Percentiles rank a stretch among this genome's conserved stretches.
These are phyloP conservation scores for Rachicladosporium sp. DNA, from an alignment of 2,329 filamentous ascomycete species.

Conservation along the genomic window DNA sequence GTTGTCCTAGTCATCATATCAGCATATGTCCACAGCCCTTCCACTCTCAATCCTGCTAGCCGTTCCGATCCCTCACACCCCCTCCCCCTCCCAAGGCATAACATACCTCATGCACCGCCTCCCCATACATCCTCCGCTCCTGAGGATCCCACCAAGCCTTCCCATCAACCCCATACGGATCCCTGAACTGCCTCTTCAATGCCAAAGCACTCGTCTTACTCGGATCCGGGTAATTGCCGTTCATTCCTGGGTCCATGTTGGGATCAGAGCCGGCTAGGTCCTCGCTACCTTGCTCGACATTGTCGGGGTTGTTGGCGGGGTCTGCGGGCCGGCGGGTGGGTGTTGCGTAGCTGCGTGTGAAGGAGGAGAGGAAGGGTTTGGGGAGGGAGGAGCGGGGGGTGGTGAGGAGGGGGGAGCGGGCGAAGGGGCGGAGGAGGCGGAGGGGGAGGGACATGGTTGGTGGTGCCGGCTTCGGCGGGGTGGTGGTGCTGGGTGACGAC, in stretches of 20 bases:
- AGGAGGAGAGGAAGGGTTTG: slow-evolving; percentile 12
- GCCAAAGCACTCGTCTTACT: slow-evolving; percentile 34
- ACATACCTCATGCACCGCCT: slow-evolving; percentile 68
- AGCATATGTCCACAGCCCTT: slow-evolving; percentile 1
- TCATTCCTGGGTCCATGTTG: slow-evolving; percentile 40
- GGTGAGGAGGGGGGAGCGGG: no score
- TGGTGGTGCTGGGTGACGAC: no score
- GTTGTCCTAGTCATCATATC: slow-evolving; percentile 46
- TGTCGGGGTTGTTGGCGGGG: slow-evolving; percentile 13
- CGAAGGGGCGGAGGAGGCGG: no score
- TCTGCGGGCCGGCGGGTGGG: slow-evolving; percentile 9
- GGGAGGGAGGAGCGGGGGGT: slow-evolving; percentile 3
- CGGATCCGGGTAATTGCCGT: slow-evolving; percentile 74
- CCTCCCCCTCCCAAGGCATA: not conserved
- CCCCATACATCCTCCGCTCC: slow-evolving; percentile 91
- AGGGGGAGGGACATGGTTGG: no score
- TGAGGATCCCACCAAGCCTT: slow-evolving; percentile 91
- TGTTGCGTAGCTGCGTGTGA: slow-evolving; percentile 13
- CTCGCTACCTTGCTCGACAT: slow-evolving; percentile 18
- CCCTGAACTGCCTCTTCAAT: slow-evolving; percentile 81
- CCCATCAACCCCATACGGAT: slow-evolving; percentile 54
- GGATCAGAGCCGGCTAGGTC: slow-evolving; percentile 16
- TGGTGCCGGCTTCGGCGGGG: no score
- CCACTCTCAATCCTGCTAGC: not conserved
- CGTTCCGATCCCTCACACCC: not conserved